Conservation (phyloP, 2,329 filamentous ascomycete species). For the Trematosphaeria pertusa region DNA sequence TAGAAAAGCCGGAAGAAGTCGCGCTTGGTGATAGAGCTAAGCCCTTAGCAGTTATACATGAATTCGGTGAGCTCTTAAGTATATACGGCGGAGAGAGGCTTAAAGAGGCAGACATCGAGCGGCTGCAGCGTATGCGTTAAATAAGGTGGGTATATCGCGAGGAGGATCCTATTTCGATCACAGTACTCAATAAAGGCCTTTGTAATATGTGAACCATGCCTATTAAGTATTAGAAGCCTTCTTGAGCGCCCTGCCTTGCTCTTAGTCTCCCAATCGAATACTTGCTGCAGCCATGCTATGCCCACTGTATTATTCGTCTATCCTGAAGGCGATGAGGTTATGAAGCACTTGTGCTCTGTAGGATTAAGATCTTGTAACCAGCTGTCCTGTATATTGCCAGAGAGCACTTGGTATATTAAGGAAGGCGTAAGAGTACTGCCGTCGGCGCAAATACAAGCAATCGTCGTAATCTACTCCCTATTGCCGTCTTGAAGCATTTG, state of each 20-base stretch:
- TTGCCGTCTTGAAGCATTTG: constrained; percentile 13
- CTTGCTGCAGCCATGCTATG: not conserved
- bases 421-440: constrained; percentile 12
- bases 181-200: constrained; percentile 8
- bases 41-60: not conserved
- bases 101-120: constrained; percentile 5
- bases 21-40: too few species aligned
- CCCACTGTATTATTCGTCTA: not conserved
- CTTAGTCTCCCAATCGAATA: not conserved
- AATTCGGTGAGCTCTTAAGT: not conserved
- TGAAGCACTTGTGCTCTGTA: not conserved
- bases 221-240: not conserved
- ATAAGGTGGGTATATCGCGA: not conserved
- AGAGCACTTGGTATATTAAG: constrained; percentile 17
- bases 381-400: too few species aligned
- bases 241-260: not conserved
- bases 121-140: constrained; percentile 4
- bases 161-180: constrained; percentile 1
- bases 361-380: not conserved
- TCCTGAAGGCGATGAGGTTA: not conserved
- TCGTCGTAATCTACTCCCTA: constrained; percentile 17
- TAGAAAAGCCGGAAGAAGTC: too few species aligned
- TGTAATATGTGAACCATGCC: not conserved
- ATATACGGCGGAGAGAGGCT: constrained; percentile 6
- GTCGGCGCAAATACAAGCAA: constrained; percentile 22